phyloP scores from a whole-genome alignment of 768 basidiomycete genomes.

The Amanita brunnescens region DNA sequence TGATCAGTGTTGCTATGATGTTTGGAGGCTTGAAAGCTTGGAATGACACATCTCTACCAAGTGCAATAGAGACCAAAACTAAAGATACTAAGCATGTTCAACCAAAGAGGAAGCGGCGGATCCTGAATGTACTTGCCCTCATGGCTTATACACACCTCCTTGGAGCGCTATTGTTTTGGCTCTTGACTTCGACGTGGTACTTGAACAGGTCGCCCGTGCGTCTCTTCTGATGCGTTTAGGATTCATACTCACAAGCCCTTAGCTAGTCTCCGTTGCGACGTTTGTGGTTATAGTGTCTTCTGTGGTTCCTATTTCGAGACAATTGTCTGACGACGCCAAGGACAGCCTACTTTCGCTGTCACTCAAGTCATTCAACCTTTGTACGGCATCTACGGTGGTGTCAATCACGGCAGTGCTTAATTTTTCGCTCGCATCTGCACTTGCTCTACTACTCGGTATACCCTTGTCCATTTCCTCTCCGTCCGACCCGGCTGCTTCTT shows the following conservation, averaged over 20 bases:
- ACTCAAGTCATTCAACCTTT: slow-evolving; percentile 69
- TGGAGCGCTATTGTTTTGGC: slow-evolving; percentile 43
- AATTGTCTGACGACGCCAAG: slow-evolving; percentile 16
- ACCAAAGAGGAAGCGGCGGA: slow-evolving; percentile 33
- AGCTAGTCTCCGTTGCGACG: slow-evolving; percentile 21
- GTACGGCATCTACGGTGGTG: slow-evolving; percentile 79
- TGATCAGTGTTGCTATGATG: slow-evolving; percentile 81
- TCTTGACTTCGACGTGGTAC: slow-evolving; percentile 38
- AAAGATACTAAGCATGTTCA: slow-evolving; percentile 13
- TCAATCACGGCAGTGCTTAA: slow-evolving; percentile 84
- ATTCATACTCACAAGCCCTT: slow-evolving; percentile 11
- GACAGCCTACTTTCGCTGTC: slow-evolving; percentile 35
- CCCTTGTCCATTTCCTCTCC: slow-evolving; percentile 45
- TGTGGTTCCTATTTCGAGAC: slow-evolving; percentile 16
- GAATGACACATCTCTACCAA: slow-evolving; percentile 57
- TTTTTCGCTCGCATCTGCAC: slow-evolving; percentile 75
- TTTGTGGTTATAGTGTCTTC: slow-evolving; percentile 16
- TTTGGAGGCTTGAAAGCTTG: slow-evolving; percentile 71
- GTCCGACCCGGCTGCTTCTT: slow-evolving; percentile 14
- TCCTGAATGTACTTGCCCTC: slow-evolving; percentile 43
- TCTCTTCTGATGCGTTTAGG: background rate
- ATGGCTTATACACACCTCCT: slow-evolving; percentile 48
- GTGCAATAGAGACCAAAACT: slow-evolving; percentile 12
- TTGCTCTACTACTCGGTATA: slow-evolving; percentile 56
- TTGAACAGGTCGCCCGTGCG: slow-evolving; percentile 32